A percentile compares a stretch with the other conserved stretches of the same genome.
Evolutionary conservation across 768 basidiomycete genomes (phyloP).

Genomic region (Lactarius indigo): DNA sequence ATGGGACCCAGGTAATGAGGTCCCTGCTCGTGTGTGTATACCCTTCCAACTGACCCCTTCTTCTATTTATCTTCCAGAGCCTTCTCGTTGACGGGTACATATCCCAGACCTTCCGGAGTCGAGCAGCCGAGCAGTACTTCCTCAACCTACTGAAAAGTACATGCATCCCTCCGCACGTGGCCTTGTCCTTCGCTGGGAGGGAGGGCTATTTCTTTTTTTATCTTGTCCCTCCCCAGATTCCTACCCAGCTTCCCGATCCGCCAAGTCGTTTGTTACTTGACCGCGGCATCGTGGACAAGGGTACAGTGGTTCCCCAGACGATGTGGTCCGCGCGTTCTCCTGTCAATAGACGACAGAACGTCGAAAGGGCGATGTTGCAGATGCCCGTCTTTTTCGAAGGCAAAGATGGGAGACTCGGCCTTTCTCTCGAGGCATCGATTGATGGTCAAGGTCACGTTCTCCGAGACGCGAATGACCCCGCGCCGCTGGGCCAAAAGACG

Average conservation of each 20-base stretch:
- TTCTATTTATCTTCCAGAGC: background rate
- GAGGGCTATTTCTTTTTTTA: background rate
- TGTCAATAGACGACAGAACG: background rate
- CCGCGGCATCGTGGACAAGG: background rate
- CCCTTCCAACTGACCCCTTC: background rate
- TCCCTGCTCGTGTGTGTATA: background rate
- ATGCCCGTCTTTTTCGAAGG: background rate
- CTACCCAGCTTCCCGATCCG: background rate
- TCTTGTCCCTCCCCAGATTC: background rate
- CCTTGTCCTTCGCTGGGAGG: background rate
- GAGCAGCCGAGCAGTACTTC: background rate
- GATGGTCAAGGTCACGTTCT: background rate
- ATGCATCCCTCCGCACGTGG: background rate
- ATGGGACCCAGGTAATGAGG: background rate
- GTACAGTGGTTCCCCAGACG: background rate
- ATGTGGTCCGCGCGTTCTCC: background rate
- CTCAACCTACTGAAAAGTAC: background rate
- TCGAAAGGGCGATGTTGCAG: background rate
- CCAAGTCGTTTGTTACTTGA: background rate
- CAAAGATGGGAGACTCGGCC: background rate
- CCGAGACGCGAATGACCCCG: background rate
- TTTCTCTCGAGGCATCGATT: background rate
- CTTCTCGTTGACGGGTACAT: background rate
- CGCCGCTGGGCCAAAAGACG: background rate
- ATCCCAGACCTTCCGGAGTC: background rate